Evolutionary conservation across 2,329 filamentous ascomycete genomes (phyloP).

Genomic region (Rhexocercosporidium sp.): DNA sequence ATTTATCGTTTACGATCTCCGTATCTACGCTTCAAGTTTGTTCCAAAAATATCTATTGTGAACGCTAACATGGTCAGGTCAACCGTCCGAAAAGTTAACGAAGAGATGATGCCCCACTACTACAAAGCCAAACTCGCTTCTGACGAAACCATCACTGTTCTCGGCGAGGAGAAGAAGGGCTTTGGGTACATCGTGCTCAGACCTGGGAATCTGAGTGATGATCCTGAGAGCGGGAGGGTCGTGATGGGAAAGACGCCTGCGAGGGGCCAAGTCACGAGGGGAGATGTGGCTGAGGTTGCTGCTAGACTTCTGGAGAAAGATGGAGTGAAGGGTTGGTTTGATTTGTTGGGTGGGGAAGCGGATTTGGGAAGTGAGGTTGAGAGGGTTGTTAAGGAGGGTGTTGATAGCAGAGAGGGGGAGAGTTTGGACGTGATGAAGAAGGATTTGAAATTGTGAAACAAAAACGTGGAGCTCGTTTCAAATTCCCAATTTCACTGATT

Average conservation of each 20-base stretch:
- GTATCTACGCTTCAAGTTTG: no score
- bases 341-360: slow-evolving; percentile 48
- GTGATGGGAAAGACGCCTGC: slow-evolving; percentile 48
- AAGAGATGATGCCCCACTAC: slow-evolving; percentile 55
- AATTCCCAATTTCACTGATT: no score
- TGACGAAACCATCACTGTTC: slow-evolving; percentile 60
- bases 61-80: no score
- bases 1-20: no score
- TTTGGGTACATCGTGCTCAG: slow-evolving; percentile 58
- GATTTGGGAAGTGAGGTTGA: slow-evolving; percentile 52
- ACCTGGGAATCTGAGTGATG: slow-evolving; percentile 55
- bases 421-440: slow-evolving; percentile 44
- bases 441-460: slow-evolving; percentile 15
- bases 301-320: slow-evolving; percentile 56
- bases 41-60: no score
- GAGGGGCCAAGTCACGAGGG: slow-evolving; percentile 52
- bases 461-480: background rate
- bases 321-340: slow-evolving; percentile 44
- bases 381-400: slow-evolving; percentile 9
- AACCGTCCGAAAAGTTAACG: slow-evolving; percentile 46
- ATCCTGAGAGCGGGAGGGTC: slow-evolving; percentile 51
- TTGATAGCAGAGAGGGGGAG: slow-evolving; percentile 43
- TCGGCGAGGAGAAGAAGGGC: slow-evolving; percentile 39
- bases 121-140: slow-evolving; percentile 65
- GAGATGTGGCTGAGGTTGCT: slow-evolving; percentile 63